These are phyloP conservation scores for Lippia alba DNA, from an alignment of 305 asterid genomes.

Conservation along the genomic window DNA sequence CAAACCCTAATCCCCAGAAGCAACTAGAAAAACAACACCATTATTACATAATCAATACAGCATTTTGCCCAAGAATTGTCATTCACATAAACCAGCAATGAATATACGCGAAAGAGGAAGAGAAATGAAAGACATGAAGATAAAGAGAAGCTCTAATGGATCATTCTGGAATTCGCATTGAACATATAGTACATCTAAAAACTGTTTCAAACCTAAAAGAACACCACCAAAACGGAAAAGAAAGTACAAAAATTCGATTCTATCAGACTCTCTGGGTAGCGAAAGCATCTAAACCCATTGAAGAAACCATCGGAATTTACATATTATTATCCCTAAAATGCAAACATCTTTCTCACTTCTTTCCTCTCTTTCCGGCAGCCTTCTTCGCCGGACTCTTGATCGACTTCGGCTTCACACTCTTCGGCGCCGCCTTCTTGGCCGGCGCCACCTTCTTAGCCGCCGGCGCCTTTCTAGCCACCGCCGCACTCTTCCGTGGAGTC, in stretches of 20 bases:
- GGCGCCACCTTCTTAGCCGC: slow-evolving; percentile 39
- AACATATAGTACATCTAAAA: slow-evolving; percentile 18
- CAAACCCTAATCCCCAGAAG: slow-evolving; percentile 5
- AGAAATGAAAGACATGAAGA: background rate
- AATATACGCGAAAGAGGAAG: background rate
- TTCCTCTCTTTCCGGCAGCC: slow-evolving; percentile 55
- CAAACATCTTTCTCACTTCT: slow-evolving; percentile 46
- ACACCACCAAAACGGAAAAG: background rate
- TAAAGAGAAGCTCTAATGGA: background rate
- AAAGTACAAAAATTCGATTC: slow-evolving; percentile 2
- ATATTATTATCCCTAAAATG: slow-evolving; percentile 52
- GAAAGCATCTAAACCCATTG: slow-evolving; percentile 17
- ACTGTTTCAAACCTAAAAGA: slow-evolving; percentile 19
- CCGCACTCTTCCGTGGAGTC: slow-evolving; percentile 35
- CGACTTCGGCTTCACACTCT: slow-evolving; percentile 52
- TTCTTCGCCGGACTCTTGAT: slow-evolving; percentile 67
- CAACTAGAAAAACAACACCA: background rate
- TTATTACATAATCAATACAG: background rate
- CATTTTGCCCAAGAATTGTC: background rate
- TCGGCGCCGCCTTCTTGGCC: slow-evolving; percentile 52
- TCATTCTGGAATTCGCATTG: slow-evolving; percentile 22
- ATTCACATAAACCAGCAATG: no score
- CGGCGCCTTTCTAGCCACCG: slow-evolving; percentile 43
- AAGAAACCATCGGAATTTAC: slow-evolving; percentile 47
- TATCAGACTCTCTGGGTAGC: slow-evolving; percentile 23